Base-by-base conservation (phyloP, 2,329 filamentous ascomycete species). In the Thielaviopsis musarum region DNA sequence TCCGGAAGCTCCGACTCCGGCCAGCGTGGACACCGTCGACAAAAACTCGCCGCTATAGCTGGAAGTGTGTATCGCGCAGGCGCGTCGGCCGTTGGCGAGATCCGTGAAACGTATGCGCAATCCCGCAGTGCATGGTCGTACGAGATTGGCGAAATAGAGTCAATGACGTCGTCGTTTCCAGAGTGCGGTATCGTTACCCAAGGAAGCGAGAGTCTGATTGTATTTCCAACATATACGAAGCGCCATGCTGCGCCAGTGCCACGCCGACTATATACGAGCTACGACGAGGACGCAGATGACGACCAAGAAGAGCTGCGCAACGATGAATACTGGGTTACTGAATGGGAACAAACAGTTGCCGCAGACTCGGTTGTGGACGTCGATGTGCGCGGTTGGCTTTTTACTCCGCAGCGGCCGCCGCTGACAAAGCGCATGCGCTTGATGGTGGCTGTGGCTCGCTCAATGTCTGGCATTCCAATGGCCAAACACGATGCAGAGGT, bases 381-480 rank as follows among this genome's bases (percentile, higher is more conserved):
- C 5, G 91, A 98, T 69, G 88, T 98, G 24, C 80, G 91, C 65
- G 93, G 93, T 15, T 98, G 94, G 93, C 81, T 97, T 57, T 98
- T 95, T 70, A 82, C 83, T 48, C 91, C 91, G 19, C 88, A 91
- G 66, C 79, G 78, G 64, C 90, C 89, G 0, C 90, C 88, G 3
- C 83, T 96, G 79, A 91, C 82, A 26, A 80, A 91, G 65, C 89
- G 89, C 66, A 94, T 96, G 66, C 81, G 93, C 45, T 76, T 97
- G 62, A 76, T 96, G 66, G 82, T 98, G 58, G 88, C 91, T 0
- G 76, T 97, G 24, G 91, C 91, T 15, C 80, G 91, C 58, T 86
- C 93, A 66, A 74, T 98, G 51, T 95, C 90, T 65, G 93, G 93
- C 0, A 83, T 98, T 41, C 85, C 90, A 30, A 80, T 84, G 3